phyloP scores from a whole-genome alignment of 176 grass and related monocot genomes.

The Carex myosuroides region DNA sequence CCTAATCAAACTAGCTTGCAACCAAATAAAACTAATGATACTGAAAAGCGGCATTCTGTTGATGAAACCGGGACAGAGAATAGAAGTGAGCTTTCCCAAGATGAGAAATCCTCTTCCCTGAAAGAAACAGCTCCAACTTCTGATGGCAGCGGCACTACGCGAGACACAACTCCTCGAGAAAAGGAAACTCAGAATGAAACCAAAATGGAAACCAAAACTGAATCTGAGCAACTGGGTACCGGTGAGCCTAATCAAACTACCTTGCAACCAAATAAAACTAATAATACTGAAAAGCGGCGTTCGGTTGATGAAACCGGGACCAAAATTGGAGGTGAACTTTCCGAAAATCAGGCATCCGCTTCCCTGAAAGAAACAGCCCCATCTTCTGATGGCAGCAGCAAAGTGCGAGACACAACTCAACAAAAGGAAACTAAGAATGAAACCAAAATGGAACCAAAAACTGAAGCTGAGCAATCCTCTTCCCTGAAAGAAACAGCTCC shows the following conservation, averaged over 20 bases:
- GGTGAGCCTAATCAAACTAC: background rate
- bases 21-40: no score
- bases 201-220: background rate
- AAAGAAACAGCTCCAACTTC: background rate
- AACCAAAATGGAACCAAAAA: no score
- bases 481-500: background rate
- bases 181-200: background rate
- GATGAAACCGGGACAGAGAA: background rate
- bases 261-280: background rate
- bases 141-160: background rate
- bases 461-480: no score
- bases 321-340: no score
- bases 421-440: no score
- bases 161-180: background rate
- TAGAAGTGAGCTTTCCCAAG: background rate
- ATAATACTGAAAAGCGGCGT: background rate
- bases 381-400: no score
- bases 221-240: background rate
- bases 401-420: no score
- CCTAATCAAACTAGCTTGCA: no score
- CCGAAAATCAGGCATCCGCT: no score
- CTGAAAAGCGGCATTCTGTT: background rate
- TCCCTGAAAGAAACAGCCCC: no score
- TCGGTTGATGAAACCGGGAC: no score
- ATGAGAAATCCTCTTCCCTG: no score